Percentiles rank a stretch among this genome's conserved stretches.
phyloP scores from a whole-genome alignment of 129 eudicot genomes.

The Centaurea solstitialis region DNA sequence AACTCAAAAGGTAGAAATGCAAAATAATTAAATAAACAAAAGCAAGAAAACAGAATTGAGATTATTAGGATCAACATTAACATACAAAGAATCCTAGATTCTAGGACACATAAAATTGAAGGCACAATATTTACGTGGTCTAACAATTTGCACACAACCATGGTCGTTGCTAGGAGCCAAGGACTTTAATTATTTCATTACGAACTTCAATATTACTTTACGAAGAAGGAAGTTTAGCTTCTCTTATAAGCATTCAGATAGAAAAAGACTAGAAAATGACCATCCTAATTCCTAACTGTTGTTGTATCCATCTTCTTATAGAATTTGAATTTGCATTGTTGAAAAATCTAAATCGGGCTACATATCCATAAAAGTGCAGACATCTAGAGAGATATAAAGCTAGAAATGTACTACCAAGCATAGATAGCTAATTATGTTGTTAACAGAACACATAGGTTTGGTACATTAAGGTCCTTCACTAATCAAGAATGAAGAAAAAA shows the following conservation, averaged over 20 bases:
- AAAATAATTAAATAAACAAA: background rate
- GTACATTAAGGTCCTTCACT: background rate
- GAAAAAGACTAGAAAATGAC: background rate
- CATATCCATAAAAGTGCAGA: slow-evolving; percentile 1
- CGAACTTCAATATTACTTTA: background rate
- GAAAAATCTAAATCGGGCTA: background rate
- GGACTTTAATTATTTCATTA: background rate
- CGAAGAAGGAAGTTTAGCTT: background rate
- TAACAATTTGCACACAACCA: background rate
- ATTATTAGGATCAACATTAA: background rate
- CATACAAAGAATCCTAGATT: background rate
- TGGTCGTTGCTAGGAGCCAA: background rate
- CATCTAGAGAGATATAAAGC: background rate
- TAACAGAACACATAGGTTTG: background rate
- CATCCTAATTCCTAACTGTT: slow-evolving; percentile 1
- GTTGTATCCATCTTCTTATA: background rate
- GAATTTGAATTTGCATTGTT: background rate
- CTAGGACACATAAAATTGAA: background rate
- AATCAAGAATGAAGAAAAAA: background rate
- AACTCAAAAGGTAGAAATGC: slow-evolving; percentile 5
- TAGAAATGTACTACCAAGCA: background rate
- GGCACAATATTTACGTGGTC: background rate
- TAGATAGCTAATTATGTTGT: background rate
- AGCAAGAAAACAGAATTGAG: background rate
- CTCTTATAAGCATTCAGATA: background rate